Evolutionary conservation across 768 basidiomycete genomes (phyloP).

Genomic region (Lactarius evosmus): DNA sequence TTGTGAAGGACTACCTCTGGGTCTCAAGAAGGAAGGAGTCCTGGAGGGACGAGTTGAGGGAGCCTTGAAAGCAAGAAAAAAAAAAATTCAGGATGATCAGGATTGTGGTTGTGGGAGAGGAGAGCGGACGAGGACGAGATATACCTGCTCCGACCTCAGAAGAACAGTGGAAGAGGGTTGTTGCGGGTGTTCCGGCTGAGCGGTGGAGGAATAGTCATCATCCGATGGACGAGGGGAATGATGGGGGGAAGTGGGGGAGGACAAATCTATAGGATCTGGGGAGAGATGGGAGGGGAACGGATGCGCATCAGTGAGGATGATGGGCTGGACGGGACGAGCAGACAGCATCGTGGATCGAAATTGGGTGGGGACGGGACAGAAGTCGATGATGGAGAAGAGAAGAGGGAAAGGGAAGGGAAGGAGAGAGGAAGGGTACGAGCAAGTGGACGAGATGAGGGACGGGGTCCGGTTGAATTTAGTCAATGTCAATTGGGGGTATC

Average conservation of each 20-base stretch:
- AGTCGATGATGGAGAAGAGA: conserved; percentile 18
- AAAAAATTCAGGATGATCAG: conserved; percentile 21
- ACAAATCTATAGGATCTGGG: conserved; percentile 25
- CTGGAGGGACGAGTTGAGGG: conserved; percentile 16
- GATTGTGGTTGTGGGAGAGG: conserved; percentile 8
- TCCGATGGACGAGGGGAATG: conserved; percentile 10
- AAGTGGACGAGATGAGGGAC: conserved; percentile 25
- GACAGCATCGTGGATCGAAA: conserved; percentile 8
- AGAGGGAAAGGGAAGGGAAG: conserved; percentile 1
- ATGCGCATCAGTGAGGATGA: conserved; percentile 38
- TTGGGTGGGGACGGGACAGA: neutral
- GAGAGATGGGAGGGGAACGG: conserved; percentile 36
- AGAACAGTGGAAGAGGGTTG: conserved; percentile 14
- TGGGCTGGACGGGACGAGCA: neutral
- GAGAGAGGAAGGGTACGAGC: too few relatives aligned
- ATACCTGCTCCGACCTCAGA: conserved; percentile 21
- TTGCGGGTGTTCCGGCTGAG: neutral
- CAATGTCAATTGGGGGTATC: neutral
- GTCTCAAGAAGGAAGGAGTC: conserved; percentile 17
- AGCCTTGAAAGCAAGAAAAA: conserved; percentile 16
- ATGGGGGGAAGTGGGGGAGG: conserved; percentile 26
- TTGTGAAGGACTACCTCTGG: conserved; percentile 25
- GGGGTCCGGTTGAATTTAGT: neutral
- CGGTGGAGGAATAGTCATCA: neutral
- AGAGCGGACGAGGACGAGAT: neutral